Percentiles rank a stretch among this genome's conserved stretches.
Conservation (phyloP, 2,329 filamentous ascomycete species). For the Scorias spongiosa region DNA sequence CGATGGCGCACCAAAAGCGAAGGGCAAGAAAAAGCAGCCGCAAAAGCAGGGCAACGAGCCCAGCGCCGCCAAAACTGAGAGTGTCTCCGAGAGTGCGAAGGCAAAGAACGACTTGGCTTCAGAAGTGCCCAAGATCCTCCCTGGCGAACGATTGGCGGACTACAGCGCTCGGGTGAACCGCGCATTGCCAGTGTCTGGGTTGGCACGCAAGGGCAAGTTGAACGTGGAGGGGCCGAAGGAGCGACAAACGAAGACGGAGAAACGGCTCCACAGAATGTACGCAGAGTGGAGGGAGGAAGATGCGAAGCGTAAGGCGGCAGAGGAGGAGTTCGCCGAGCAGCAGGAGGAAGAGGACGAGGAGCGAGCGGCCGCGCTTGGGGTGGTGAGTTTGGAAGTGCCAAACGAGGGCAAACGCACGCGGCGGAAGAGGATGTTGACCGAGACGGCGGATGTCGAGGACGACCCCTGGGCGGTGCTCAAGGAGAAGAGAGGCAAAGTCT, state of each 20-base stretch:
- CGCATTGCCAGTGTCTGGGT: conserved; percentile 58
- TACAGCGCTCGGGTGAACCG: conserved; percentile 75
- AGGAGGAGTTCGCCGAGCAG: conserved; percentile 51
- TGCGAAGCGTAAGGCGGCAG: conserved; percentile 62
- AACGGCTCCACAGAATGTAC: conserved; percentile 51
- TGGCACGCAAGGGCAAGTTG: conserved; percentile 46
- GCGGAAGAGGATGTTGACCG: conserved; percentile 25
- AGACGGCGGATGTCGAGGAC: conserved; percentile 41
- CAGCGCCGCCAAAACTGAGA: conserved; percentile 4
- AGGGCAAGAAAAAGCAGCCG: conserved; percentile 35
- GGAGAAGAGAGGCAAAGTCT: conserved; percentile 42
- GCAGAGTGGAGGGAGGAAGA: conserved; percentile 57
- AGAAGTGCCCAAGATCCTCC: conserved; percentile 53
- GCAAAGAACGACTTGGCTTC: conserved; percentile 5
- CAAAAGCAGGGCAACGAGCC: conserved; percentile 6
- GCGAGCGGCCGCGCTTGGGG: conserved; percentile 47
- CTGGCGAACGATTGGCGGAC: conserved; percentile 68
- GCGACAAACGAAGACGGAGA: conserved; percentile 67
- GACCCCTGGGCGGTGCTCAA: conserved; percentile 69
- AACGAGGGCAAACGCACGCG: conserved; percentile 36
- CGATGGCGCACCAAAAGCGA: conserved; percentile 39
- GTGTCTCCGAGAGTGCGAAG: conserved; percentile 7
- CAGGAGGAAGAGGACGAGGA: conserved; percentile 48
- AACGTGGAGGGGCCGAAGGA: conserved; percentile 52
- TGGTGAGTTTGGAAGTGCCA: conserved; percentile 48